Base-by-base conservation (phyloP, 139 green algal genomes). In the Zygnema cylindricum region DNA sequence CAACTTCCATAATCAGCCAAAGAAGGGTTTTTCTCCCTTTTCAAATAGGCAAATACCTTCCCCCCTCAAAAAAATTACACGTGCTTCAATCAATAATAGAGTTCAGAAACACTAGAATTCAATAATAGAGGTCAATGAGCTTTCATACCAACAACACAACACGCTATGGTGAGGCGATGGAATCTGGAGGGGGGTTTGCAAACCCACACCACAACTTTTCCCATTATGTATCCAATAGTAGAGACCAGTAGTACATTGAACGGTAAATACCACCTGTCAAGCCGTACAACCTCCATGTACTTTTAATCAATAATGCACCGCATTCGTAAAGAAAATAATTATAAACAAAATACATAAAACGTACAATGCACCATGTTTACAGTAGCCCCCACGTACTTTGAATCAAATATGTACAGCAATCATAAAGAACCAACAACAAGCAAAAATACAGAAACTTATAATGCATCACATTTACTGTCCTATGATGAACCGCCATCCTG, bases 241-340 rank as follows among this genome's bases (percentile, higher is more conserved):
- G 22, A 84, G 32, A 49, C 35, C 35, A 84, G 75, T 22, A 84
- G n/a, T 3, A 84, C 77, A 84, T 84, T 84, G n/a, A 84, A 2
- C 32, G 77, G 77, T 33, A 84, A 21, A 63, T 54, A 84, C 77
- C 77, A 84, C 77, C 77, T 84, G 77, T 7, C 35, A 63, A n/a
- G n/a, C n/a, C 77, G 76, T 36, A 84, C 38, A 79, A 79, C 16
- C 71, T 7, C 36, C n/a, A n/a, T n/a, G n/a, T n/a, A n/a, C n/a
- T n/a, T n/a, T n/a, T n/a, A n/a, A n/a, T n/a, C n/a, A n/a, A n/a
- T n/a, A n/a, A n/a, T n/a, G n/a, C n/a, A n/a, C n/a, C n/a, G n/a
- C n/a, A n/a, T n/a, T n/a, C n/a, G n/a, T n/a, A n/a, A n/a, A n/a
- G n/a, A n/a, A n/a, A n/a, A n/a, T n/a, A n/a, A n/a, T n/a, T n/a